Evolutionary conservation across 2,329 filamentous ascomycete genomes (phyloP), one percentile per base, ranked within the genome.

Genomic region (Colletotrichum gloeosporioides): DNA sequence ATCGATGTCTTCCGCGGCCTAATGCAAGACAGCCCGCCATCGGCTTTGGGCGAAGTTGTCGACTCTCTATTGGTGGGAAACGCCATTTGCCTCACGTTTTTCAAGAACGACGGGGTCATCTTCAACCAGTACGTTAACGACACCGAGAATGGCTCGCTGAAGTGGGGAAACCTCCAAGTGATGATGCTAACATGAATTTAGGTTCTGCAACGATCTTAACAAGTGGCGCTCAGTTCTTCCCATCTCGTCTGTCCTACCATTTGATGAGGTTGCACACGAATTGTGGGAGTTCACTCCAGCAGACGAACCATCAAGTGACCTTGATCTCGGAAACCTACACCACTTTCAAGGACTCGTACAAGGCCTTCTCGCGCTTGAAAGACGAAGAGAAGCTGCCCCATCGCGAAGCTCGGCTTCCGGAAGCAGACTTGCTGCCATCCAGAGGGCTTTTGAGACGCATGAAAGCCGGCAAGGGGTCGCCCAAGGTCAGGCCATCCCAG

Each of bases 201-300:
- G 82, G 15, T 83, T 83, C 32, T 66, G 71, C 6, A 73, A 77
- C 10, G 82, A 83, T 65, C 68, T 83, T 6, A 70, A 77, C 8
- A 78, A 81, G 13, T 83, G 82, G 82, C 81, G 78, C 34, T 66
- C 77, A 3, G 18, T 81, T 3, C 32, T 82, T 6, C 68, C 77
- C 1, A 62, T 66, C 8, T 44, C 67, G 10, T 79, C 81, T 10
- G 66, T 72, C 27, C 16, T 55, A 25, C 67, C 81, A 13, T 83
- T 82, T 69, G 79, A 82, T 59, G 68, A 78, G 18, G 53, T 83
- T 55, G 76, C 77, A 9, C 75, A 79, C 36, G 62, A 77, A 12
- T 76, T 80, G 15, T 83, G 81, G 82, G 69, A 69, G 4, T 77
- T 75, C n/a, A 55, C 55, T 13, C 65, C 65, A 2, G 39, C 53